phyloP scores from a whole-genome alignment of 352 stramenopile species.

The Pythium phragmiticola region DNA sequence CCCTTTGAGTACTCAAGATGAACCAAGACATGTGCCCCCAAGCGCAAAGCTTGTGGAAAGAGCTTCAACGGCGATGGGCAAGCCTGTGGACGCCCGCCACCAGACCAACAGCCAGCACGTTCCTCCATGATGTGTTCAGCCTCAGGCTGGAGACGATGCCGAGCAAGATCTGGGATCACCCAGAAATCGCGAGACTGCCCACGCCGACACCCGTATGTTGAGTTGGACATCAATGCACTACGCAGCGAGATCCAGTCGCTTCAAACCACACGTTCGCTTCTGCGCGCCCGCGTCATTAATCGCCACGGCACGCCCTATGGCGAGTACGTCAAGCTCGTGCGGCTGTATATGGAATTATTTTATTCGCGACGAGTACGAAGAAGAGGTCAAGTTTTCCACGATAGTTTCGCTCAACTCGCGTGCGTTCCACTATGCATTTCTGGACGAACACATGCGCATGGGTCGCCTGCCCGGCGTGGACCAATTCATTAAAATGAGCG shows the following conservation, averaged over 20 bases:
- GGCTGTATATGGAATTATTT: conserved; percentile 21
- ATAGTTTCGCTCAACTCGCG: neutral
- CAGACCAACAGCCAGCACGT: no score
- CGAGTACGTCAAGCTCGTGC: conserved; percentile 21
- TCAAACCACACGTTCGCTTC: conserved; percentile 29
- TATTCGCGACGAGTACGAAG: conserved; percentile 21
- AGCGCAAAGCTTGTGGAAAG: no score
- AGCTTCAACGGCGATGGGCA: no score
- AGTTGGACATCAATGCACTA: conserved; percentile 40
- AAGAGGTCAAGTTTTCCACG: conserved; percentile 2
- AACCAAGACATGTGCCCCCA: neutral
- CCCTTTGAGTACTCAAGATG: neutral
- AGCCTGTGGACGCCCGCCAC: no score
- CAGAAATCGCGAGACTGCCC: no score
- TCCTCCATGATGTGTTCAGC: no score
- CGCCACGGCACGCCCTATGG: conserved; percentile 14
- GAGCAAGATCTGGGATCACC: no score
- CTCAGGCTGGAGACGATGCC: no score
- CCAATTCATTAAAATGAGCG: conserved; percentile 10
- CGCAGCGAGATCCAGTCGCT: conserved; percentile 39
- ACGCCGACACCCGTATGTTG: neutral
- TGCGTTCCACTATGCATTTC: conserved; percentile 2
- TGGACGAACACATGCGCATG: conserved; percentile 17
- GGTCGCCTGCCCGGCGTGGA: conserved; percentile 2
- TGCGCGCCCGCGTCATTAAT: conserved; percentile 20